Evolutionary conservation across 495 filamentous ascomycete species (phyloP), one percentile per base, ranked within the genome.

Genomic region (Penicillium soppii): DNA sequence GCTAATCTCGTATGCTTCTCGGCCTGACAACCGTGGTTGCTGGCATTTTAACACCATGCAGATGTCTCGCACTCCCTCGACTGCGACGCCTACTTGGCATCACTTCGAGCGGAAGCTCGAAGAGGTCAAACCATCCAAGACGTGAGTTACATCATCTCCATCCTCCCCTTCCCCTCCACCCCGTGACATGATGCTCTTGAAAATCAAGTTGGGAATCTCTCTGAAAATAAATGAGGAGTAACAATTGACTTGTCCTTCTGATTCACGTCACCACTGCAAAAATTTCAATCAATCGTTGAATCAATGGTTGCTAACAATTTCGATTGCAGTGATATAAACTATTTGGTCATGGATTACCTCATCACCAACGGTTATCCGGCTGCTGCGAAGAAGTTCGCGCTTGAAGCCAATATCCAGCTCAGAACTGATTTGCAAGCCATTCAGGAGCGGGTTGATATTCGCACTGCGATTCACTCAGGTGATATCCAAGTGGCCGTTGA

Each of bases 161-260:
- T 29, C 35, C 58, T 47, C 47, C 35, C 20, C 36, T 33, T 26
- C 53, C 42, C 43, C 37, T 37, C 38, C 44, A 19, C 39, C 43
- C 57, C 49, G 59, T 65, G 54, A 59, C 49, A 92, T 94, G 91
- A 97, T 97, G 94, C 59, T 81, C 80, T 66, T 72, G 65, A 68
- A 75, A 78, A 76, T 85, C 85, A 92, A 92, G 92, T 92, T 97
- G 94, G 94, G 95, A 99, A 99, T 99, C 94, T 99, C 94, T 99
- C 94, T 83, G 88, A 98, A 88, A 70, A 58, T 30, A 53, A 66
- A 73, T 97, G 94, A 84, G 84, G 94, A 97, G 88, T 92, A 86
- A 65, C 77, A 76, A 75, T 81, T 82, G 78, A 86, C 84, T 88
- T 89, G 83, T 82, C 44, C 67, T 72, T 82, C 83, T 90, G 82